phyloP scores from a whole-genome alignment of 345 rosid genomes.

The Leavenworthia alabamica region DNA sequence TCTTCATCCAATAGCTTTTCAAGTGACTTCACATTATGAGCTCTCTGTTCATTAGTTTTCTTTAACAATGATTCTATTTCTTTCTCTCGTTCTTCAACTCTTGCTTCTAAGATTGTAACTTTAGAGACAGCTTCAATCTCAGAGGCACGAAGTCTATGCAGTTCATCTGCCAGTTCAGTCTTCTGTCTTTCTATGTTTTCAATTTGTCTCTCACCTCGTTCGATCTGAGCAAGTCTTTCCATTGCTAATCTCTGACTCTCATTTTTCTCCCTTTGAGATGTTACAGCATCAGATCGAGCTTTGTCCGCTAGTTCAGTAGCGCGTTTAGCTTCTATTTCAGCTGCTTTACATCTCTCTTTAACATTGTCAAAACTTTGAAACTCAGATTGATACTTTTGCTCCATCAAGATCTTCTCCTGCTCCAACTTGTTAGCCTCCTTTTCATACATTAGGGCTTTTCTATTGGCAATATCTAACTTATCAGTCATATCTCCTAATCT shows the following conservation, averaged over 20 bases:
- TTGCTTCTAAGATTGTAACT: slow-evolving; percentile 63
- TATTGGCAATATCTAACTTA: slow-evolving; percentile 58
- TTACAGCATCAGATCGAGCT: slow-evolving; percentile 75
- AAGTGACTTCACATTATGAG: slow-evolving; percentile 70
- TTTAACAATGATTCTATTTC: slow-evolving; percentile 76
- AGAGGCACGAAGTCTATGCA: slow-evolving; percentile 50
- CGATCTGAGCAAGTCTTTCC: slow-evolving; percentile 82
- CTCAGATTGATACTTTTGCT: slow-evolving; percentile 72
- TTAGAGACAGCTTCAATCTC: slow-evolving; percentile 69
- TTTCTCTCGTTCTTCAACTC: slow-evolving; percentile 90
- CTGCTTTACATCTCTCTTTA: slow-evolving; percentile 65
- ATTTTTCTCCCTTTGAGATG: slow-evolving; percentile 73
- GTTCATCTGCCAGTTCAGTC: slow-evolving; percentile 50
- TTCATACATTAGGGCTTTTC: slow-evolving; percentile 71
- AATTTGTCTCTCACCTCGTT: slow-evolving; percentile 72
- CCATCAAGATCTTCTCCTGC: slow-evolving; percentile 80
- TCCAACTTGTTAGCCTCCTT: slow-evolving; percentile 69
- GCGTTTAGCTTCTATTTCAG: slow-evolving; percentile 85
- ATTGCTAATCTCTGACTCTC: slow-evolving; percentile 76
- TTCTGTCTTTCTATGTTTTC: slow-evolving; percentile 76
- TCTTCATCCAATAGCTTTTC: slow-evolving; percentile 77
- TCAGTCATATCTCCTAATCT: slow-evolving; percentile 54
- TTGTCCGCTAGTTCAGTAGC: slow-evolving; percentile 83
- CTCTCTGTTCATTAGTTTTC: slow-evolving; percentile 70
- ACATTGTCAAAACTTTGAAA: slow-evolving; percentile 80